phyloP scores from a whole-genome alignment of 108 stramenopile genomes.

The Conticribra guillardii region DNA sequence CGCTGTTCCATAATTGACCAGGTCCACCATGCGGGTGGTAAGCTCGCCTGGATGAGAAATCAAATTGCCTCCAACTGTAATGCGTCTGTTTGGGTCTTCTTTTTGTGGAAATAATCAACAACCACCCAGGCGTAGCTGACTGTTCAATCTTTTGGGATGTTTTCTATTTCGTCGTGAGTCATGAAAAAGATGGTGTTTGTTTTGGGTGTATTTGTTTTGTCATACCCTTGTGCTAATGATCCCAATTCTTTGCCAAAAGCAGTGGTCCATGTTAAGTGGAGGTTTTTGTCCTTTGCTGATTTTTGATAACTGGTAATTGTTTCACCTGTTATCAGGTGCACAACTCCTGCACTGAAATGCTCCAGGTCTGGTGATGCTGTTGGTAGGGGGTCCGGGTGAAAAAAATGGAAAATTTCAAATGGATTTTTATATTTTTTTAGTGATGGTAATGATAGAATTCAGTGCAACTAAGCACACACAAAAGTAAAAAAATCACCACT shows the following conservation, averaged over 20 bases:
- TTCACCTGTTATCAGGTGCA: not conserved
- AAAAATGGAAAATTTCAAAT: too few species aligned
- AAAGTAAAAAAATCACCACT: too few species aligned
- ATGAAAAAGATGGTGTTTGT: constrained; percentile 14
- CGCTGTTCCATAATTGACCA: constrained; percentile 52
- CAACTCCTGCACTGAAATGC: not conserved
- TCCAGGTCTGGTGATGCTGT: constrained; percentile 2
- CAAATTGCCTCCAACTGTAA: constrained; percentile 43
- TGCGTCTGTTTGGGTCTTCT: constrained; percentile 31
- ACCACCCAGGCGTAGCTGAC: constrained; percentile 45
- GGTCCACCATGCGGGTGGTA: constrained; percentile 33
- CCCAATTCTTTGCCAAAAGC: constrained; percentile 24
- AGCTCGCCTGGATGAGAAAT: constrained; percentile 38
- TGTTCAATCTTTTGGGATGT: constrained; percentile 29
- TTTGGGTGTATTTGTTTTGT: not conserved
- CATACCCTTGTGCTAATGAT: constrained; percentile 5
- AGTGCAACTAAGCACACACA: too few species aligned
- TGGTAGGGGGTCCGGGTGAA: too few species aligned
- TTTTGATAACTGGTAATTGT: constrained; percentile 6
- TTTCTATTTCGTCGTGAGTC: constrained; percentile 7
- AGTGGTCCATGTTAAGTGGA: not conserved
- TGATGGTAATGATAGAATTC: too few species aligned
- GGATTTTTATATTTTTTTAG: too few species aligned
- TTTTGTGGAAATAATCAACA: constrained; percentile 35
- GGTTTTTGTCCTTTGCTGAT: not conserved